phyloP scores from a whole-genome alignment of 352 stramenopile genomes.

The Phytophthora parvispora region DNA sequence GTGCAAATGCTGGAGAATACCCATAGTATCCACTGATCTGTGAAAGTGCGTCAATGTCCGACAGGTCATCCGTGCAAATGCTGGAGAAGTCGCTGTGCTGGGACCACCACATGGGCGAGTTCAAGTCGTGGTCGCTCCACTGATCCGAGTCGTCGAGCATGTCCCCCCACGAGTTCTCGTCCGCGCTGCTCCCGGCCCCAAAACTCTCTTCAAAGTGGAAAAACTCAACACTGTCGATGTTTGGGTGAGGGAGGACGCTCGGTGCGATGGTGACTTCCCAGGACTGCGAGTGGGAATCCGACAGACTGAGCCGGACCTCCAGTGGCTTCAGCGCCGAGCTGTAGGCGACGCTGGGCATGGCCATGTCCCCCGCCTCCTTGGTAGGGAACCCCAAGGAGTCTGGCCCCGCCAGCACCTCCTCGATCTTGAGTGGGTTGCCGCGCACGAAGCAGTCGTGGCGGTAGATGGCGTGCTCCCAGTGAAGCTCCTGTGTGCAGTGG shows the following conservation, averaged over 20 bases:
- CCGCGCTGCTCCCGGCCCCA: background rate
- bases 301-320: conserved; percentile 61
- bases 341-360: conserved; percentile 48
- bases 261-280: conserved; percentile 53
- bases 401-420: conserved; percentile 6
- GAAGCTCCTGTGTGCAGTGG: conserved; percentile 19
- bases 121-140: conserved; percentile 34
- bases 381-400: background rate
- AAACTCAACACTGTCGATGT: conserved; percentile 12
- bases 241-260: conserved; percentile 33
- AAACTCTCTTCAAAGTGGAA: conserved; percentile 5
- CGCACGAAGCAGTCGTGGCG: conserved; percentile 31
- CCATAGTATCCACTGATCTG: conserved; percentile 52
- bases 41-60: conserved; percentile 60
- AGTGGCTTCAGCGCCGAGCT: conserved; percentile 55
- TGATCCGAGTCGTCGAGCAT: conserved; percentile 11
- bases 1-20: conserved; percentile 61
- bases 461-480: conserved; percentile 22
- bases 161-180: conserved; percentile 7
- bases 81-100: conserved; percentile 53
- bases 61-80: conserved; percentile 67
- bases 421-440: conserved; percentile 23
- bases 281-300: conserved; percentile 19
- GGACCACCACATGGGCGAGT: conserved; percentile 45
- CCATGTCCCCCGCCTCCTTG: conserved; percentile 13